A percentile compares a stretch with the other conserved stretches of the same genome.
phyloP scores from a whole-genome alignment of 768 basidiomycete species.

The Cystofilobasidium macerans region DNA sequence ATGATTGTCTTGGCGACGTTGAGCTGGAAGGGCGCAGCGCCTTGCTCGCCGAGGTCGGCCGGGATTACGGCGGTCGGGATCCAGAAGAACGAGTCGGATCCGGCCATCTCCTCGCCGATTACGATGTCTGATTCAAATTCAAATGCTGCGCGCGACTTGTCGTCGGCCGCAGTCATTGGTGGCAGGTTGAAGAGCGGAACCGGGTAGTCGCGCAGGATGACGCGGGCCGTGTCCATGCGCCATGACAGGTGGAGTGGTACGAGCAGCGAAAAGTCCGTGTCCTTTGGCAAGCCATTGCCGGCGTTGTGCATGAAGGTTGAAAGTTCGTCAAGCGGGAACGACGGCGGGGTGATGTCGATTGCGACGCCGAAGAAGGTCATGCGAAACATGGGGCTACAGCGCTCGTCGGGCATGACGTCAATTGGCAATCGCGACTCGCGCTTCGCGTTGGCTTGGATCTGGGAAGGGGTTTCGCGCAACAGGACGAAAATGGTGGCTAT shows the following conservation, averaged over 20 bases:
- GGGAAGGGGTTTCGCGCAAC: neutral
- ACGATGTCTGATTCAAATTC: constrained; percentile 22
- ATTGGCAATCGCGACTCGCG: constrained; percentile 35
- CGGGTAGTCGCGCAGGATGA: constrained; percentile 75
- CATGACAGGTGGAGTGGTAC: constrained; percentile 71
- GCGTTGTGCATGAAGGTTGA: constrained; percentile 55
- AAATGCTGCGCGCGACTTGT: neutral
- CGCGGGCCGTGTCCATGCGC: constrained; percentile 50
- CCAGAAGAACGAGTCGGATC: constrained; percentile 22
- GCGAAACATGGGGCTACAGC: constrained; percentile 60
- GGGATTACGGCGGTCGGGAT: constrained; percentile 45
- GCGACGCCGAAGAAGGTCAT: constrained; percentile 51
- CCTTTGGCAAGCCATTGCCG: constrained; percentile 56
- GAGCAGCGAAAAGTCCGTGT: constrained; percentile 65
- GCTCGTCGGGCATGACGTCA: constrained; percentile 34
- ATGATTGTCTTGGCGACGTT: constrained; percentile 79
- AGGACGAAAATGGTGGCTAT: neutral
- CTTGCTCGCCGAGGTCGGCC: constrained; percentile 46
- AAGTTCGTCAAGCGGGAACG: constrained; percentile 44
- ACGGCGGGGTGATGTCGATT: constrained; percentile 50
- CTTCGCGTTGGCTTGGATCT: neutral
- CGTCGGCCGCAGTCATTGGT: constrained; percentile 29
- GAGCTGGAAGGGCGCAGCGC: constrained; percentile 49
- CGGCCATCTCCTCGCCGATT: constrained; percentile 25
- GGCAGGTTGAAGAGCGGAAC: constrained; percentile 71